phyloP scores from a whole-genome alignment of 2,329 filamentous ascomycete genomes.

The Hortaea sp. region DNA sequence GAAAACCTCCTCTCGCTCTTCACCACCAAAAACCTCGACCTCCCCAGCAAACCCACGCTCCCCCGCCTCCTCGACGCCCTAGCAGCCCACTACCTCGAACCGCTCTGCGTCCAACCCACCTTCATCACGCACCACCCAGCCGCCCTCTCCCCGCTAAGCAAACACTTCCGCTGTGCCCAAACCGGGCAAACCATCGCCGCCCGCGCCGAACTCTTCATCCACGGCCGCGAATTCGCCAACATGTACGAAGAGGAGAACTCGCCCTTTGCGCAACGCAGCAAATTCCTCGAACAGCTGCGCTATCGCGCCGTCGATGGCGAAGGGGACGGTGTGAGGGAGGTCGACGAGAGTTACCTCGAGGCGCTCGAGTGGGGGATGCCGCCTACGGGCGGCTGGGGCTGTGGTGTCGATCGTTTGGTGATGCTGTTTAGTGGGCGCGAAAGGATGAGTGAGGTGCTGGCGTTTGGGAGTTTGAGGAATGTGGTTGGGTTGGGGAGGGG shows the following conservation, averaged over 20 bases:
- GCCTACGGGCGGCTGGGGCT: slow-evolving; percentile 96
- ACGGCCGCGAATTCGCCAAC: slow-evolving; percentile 76
- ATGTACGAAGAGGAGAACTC: slow-evolving; percentile 98
- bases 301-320: slow-evolving; percentile 32
- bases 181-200: slow-evolving; percentile 46
- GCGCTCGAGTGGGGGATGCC: slow-evolving; percentile 82
- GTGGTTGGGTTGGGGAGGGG: slow-evolving; percentile 30
- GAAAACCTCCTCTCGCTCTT: slow-evolving; percentile 48
- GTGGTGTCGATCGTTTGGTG: slow-evolving; percentile 78
- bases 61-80: slow-evolving; percentile 74
- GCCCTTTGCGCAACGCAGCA: slow-evolving; percentile 72
- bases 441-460: slow-evolving; percentile 75
- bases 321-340: slow-evolving; percentile 35
- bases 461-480: slow-evolving; percentile 73
- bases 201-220: slow-evolving; percentile 29
- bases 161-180: slow-evolving; percentile 63
- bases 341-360: slow-evolving; percentile 75
- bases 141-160: slow-evolving; percentile 82
- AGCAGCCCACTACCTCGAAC: slow-evolving; percentile 66
- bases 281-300: slow-evolving; percentile 56
- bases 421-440: slow-evolving; percentile 79
- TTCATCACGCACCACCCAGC: slow-evolving; percentile 87
- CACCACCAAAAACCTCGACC: slow-evolving; percentile 35
- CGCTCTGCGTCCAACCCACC: slow-evolving; percentile 59
- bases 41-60: slow-evolving; percentile 46